These are phyloP conservation scores for Trapa bicornis DNA, from an alignment of 345 rosid species.

Conservation along the genomic window DNA sequence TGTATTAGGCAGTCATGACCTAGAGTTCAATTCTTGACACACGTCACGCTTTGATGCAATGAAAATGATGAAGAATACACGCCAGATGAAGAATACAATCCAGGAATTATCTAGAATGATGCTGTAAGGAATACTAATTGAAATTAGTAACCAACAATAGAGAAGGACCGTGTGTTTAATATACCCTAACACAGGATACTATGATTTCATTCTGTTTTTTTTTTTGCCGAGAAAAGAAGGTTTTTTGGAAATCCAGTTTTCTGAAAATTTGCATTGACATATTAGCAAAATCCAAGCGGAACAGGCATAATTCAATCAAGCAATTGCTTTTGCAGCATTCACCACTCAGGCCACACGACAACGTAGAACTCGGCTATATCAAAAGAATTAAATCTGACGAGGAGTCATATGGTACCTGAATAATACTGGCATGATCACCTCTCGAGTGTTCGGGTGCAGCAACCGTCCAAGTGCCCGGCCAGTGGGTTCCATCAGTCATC, in stretches of 20 bases:
- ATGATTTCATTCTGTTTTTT: not conserved
- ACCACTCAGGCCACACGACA: not conserved
- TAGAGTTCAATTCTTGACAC: too few relatives aligned
- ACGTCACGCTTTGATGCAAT: too few relatives aligned
- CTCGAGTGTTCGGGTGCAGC: conserved; percentile 47
- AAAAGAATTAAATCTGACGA: not conserved
- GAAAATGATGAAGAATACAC: too few relatives aligned
- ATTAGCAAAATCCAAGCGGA: not conserved
- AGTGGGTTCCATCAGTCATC: conserved; percentile 76
- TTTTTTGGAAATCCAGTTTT: not conserved
- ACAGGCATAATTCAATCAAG: not conserved
- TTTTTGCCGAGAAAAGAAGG: not conserved
- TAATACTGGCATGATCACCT: conserved; percentile 72
- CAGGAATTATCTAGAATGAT: too few relatives aligned
- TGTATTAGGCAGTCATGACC: not conserved
- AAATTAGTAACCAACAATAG: not conserved
- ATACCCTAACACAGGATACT: not conserved
- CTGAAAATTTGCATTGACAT: not conserved
- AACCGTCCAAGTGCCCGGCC: conserved; percentile 76
- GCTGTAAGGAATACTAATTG: not conserved
- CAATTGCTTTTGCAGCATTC: too few relatives aligned
- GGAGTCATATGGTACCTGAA: conserved; percentile 34
- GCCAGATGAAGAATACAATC: too few relatives aligned
- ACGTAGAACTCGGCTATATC: not conserved
- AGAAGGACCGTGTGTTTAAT: not conserved